phyloP scores from a whole-genome alignment of 495 filamentous ascomycete genomes.

The Talaromyces thailandensis region DNA sequence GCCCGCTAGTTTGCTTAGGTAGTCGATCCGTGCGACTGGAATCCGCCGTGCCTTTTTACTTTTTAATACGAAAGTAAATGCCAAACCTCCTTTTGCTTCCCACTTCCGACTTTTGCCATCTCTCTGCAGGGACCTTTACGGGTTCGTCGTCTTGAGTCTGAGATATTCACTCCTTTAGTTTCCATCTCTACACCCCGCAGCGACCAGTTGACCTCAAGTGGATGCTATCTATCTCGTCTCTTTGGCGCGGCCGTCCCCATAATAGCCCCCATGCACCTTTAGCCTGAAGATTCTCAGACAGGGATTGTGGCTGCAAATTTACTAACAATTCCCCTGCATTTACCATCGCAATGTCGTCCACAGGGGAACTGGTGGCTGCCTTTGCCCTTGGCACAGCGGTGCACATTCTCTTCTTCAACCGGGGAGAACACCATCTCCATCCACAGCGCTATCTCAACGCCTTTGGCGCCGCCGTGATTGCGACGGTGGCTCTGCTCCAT shows the following conservation, averaged over 20 bases:
- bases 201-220: neutral
- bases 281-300: neutral
- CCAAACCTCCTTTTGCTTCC: neutral
- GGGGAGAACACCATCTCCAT: conserved; percentile 28
- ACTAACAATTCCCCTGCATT: neutral
- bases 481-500: conserved; percentile 4
- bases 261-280: neutral
- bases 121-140: neutral
- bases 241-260: neutral
- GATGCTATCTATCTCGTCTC: neutral
- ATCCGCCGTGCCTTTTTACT: neutral
- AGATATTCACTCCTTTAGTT: neutral
- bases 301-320: neutral
- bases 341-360: neutral
- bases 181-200: neutral
- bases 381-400: conserved; percentile 4
- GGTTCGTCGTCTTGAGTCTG: neutral
- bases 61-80: no score
- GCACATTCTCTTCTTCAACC: conserved; percentile 20
- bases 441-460: conserved; percentile 15
- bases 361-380: neutral
- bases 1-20: neutral
- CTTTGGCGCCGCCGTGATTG: conserved; percentile 6
- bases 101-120: neutral
- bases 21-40: neutral